Conservation (phyloP, 768 basidiomycete genomes). For the Tylopilus sp. region DNA sequence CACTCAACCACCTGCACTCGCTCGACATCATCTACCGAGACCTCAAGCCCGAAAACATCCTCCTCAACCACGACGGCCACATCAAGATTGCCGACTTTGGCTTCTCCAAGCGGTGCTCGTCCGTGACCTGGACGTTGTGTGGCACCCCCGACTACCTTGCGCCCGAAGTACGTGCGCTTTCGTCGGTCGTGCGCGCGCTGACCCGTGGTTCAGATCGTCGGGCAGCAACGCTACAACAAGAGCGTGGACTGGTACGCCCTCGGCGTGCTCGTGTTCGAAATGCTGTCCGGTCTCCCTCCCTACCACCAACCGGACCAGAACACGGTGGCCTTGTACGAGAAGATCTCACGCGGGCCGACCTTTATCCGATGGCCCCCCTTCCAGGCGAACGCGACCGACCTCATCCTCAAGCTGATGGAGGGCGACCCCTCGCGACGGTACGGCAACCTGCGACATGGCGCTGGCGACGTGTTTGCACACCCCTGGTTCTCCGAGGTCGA, state of each 20-base stretch:
- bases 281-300: constrained; percentile 94
- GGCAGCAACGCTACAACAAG: constrained; percentile 87
- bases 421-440: constrained; percentile 83
- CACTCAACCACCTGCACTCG: constrained; percentile 83
- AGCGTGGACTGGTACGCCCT: constrained; percentile 99
- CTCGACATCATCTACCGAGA: constrained; percentile 95
- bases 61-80: constrained; percentile 91
- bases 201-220: constrained; percentile 57
- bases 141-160: constrained; percentile 97
- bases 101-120: constrained; percentile 86
- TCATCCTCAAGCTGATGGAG: constrained; percentile 90
- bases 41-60: constrained; percentile 95
- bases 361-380: constrained; percentile 79
- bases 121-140: constrained; percentile 92
- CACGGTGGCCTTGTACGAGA: constrained; percentile 87
- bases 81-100: constrained; percentile 98
- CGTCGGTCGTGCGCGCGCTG: constrained; percentile 12
- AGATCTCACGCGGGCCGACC: constrained; percentile 74
- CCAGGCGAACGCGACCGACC: constrained; percentile 74
- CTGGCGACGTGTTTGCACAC: constrained; percentile 89
- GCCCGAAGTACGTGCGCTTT: constrained; percentile 64
- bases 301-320: constrained; percentile 87
- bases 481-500: constrained; percentile 94
- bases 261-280: constrained; percentile 95
- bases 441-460: constrained; percentile 86